A percentile compares a stretch with the other conserved stretches of the same genome.
Evolutionary conservation across 805 yeast species (phyloP).

Genomic region (Ogataea kodamae): DNA sequence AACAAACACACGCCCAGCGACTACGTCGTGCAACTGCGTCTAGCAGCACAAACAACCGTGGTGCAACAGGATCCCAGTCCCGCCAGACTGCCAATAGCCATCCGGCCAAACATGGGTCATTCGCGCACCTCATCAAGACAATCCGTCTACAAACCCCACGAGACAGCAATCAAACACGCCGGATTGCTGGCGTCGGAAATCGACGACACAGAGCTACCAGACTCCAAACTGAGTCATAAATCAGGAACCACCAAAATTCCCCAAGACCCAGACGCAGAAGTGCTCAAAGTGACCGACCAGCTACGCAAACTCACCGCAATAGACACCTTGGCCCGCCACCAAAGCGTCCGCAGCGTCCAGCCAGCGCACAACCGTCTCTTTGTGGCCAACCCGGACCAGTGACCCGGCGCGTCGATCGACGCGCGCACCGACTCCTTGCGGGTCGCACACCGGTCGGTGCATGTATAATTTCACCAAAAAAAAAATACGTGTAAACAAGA

Average conservation of each 20-base stretch:
- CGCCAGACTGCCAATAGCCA: slow-evolving; percentile 55
- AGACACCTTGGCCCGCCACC: slow-evolving; percentile 28
- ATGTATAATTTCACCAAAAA: too few relatives aligned
- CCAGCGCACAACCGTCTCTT: slow-evolving; percentile 40
- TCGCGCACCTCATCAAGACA: slow-evolving; percentile 29
- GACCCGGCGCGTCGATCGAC: slow-evolving; percentile 12
- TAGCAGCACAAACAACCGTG: slow-evolving; percentile 36
- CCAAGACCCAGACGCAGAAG: slow-evolving; percentile 32
- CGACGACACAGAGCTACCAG: slow-evolving; percentile 55
- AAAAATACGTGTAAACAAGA: slow-evolving; percentile 20
- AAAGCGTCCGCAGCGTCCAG: slow-evolving; percentile 33
- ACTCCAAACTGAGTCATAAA: slow-evolving; percentile 31
- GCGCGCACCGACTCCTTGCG: background rate
- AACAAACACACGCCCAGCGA: slow-evolving; percentile 11
- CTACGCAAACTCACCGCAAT: slow-evolving; percentile 24
- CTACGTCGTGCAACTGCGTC: slow-evolving; percentile 16
- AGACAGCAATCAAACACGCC: slow-evolving; percentile 56
- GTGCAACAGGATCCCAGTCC: slow-evolving; percentile 44
- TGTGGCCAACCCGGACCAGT: slow-evolving; percentile 55
- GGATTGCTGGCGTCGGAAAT: slow-evolving; percentile 73
- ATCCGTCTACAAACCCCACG: slow-evolving; percentile 23
- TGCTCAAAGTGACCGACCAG: slow-evolving; percentile 32
- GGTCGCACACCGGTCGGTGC: too few relatives aligned
- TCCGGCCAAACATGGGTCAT: slow-evolving; percentile 36
- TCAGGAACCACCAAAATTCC: slow-evolving; percentile 29